Conservation (phyloP, 371 early-diverging fungal genomes). For the Apophysomyces trapeziformis region DNA sequence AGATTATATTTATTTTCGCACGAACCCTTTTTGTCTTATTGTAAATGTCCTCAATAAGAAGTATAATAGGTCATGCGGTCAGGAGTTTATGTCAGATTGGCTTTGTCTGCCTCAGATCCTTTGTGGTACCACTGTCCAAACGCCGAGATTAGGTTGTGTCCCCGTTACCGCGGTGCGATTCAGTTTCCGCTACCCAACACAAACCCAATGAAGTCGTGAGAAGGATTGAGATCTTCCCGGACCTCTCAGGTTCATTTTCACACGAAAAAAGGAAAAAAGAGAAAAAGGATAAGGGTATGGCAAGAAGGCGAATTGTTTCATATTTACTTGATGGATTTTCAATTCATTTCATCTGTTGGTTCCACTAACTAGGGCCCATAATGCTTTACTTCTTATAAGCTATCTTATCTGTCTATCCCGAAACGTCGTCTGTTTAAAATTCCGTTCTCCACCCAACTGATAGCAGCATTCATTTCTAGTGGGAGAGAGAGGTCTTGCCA, state of each 20-base stretch:
- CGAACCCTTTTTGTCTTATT: neutral
- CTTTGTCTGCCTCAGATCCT: conserved; percentile 3
- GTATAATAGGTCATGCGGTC: neutral
- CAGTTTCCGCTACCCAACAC: neutral
- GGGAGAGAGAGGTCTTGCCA: neutral
- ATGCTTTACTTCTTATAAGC: no score
- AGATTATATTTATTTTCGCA: no score
- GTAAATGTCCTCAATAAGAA: neutral
- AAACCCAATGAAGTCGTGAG: conserved; percentile 9
- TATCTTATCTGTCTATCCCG: conserved; percentile 7
- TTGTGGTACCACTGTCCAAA: conserved; percentile 9
- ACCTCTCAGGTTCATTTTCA: neutral
- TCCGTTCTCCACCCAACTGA: neutral
- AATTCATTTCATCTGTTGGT: no score
- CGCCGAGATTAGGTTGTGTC: conserved; percentile 10
- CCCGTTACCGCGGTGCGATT: neutral
- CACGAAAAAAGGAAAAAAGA: neutral
- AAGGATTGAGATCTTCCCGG: neutral
- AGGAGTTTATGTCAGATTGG: conserved; percentile 4
- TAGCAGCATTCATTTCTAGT: neutral
- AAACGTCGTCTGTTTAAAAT: neutral
- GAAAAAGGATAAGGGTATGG: no score
- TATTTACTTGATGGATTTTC: no score
- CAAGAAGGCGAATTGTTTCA: no score
- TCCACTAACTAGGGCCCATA: no score